phyloP scores from a whole-genome alignment of 1,284 basidiomycete species.

The Heterobasidion occidentale region DNA sequence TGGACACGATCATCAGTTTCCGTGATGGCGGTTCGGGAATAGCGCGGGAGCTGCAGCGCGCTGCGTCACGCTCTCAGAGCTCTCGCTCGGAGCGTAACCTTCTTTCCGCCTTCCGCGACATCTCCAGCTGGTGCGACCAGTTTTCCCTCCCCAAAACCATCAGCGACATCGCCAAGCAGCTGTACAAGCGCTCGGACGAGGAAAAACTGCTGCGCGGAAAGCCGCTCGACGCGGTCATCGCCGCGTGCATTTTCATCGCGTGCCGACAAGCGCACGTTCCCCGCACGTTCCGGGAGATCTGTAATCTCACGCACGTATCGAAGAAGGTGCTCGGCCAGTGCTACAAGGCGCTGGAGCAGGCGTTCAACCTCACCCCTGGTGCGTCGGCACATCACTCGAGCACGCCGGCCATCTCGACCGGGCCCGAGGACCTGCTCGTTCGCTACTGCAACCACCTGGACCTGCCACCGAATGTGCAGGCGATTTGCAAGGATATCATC shows the following conservation, averaged over 20 bases:
- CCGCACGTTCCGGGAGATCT: constrained; percentile 94
- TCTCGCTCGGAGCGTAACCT: constrained; percentile 81
- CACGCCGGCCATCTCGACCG: constrained; percentile 39
- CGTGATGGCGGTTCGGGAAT: constrained; percentile 92
- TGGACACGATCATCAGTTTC: constrained; percentile 93
- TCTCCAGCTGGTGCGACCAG: constrained; percentile 90
- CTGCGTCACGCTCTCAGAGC: constrained; percentile 71
- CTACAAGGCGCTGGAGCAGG: constrained; percentile 88
- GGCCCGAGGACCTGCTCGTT: constrained; percentile 83
- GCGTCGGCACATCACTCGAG: constrained; percentile 32
- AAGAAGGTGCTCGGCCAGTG: constrained; percentile 96
- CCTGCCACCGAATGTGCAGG: constrained; percentile 76
- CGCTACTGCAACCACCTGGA: constrained; percentile 94
- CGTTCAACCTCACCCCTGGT: constrained; percentile 82
- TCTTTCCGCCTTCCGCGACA: constrained; percentile 84
- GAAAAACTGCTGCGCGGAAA: constrained; percentile 91
- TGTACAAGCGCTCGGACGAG: constrained; percentile 95
- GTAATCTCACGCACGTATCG: constrained; percentile 86
- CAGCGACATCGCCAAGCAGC: constrained; percentile 92
- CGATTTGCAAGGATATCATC: constrained; percentile 83
- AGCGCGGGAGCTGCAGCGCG: constrained; percentile 88
- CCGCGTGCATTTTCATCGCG: constrained; percentile 97
- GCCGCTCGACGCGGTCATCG: constrained; percentile 88
- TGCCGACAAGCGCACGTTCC: constrained; percentile 92
- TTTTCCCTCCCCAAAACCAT: constrained; percentile 94